phyloP scores from a whole-genome alignment of 2,329 filamentous ascomycete species.

The Pseudogymnoascus sp. region DNA sequence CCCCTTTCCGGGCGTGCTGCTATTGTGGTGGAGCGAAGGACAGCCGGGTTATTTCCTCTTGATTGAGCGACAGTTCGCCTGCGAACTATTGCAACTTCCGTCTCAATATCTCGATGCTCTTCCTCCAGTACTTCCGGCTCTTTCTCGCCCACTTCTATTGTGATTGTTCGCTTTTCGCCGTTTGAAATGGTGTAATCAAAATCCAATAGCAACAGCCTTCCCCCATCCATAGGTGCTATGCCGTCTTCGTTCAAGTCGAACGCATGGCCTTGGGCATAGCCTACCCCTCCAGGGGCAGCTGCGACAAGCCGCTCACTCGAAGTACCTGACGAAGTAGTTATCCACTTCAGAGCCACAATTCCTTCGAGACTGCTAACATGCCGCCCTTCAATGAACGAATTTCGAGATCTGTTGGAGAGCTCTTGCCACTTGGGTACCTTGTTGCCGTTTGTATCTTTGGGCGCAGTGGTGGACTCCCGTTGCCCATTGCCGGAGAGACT shows the following conservation, averaged over 20 bases:
- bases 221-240: conserved; percentile 69
- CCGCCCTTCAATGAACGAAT: conserved; percentile 60
- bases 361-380: conserved; percentile 58
- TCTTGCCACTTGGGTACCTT: conserved; percentile 60
- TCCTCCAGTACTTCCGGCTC: conserved; percentile 64
- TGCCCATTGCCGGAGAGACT: neutral
- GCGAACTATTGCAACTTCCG: conserved; percentile 71
- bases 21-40: conserved; percentile 43
- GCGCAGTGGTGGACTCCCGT: conserved; percentile 3
- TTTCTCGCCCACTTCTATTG: conserved; percentile 65
- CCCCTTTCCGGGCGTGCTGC: conserved; percentile 14
- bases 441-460: conserved; percentile 16
- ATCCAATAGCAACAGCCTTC: conserved; percentile 63
- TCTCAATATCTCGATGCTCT: conserved; percentile 63
- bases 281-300: conserved; percentile 61
- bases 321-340: conserved; percentile 44
- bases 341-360: conserved; percentile 64
- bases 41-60: conserved; percentile 36
- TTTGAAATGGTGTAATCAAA: conserved; percentile 56
- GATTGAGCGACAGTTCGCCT: conserved; percentile 62
- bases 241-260: conserved; percentile 52
- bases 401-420: conserved; percentile 58
- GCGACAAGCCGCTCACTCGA: conserved; percentile 55
- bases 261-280: conserved; percentile 32
- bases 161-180: conserved; percentile 49